Conservation (phyloP, 2,329 filamentous ascomycete genomes). For the Calonectria pseudoreteaudii region DNA sequence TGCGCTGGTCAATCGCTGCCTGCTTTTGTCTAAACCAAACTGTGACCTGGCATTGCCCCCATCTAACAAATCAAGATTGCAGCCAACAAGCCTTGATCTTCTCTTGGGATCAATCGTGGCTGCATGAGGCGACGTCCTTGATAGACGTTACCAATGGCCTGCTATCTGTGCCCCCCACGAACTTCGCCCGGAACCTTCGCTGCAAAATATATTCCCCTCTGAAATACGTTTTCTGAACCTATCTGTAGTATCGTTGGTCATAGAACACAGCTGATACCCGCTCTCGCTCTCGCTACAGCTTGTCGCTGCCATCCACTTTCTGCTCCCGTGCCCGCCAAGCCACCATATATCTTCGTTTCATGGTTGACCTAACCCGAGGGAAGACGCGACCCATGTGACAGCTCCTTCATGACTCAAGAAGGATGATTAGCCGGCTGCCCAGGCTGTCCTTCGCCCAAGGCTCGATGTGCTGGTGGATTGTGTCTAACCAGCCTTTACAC, state of each 20-base stretch:
- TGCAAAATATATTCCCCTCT: background rate
- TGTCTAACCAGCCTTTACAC: background rate
- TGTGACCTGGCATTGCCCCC: background rate
- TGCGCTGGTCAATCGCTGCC: background rate
- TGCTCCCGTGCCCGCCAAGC: background rate
- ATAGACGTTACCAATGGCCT: background rate
- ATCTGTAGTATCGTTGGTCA: background rate
- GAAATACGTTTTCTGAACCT: background rate
- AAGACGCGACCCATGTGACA: background rate
- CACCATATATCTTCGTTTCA: background rate
- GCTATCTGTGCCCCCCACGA: background rate
- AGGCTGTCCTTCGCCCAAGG: background rate
- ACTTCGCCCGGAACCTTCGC: background rate
- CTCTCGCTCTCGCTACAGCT: background rate
- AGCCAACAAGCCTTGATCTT: background rate
- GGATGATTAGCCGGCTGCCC: background rate
- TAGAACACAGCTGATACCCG: background rate
- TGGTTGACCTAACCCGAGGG: background rate
- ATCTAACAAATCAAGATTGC: background rate
- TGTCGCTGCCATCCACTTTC: background rate
- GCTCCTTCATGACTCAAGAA: background rate
- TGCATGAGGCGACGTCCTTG: background rate
- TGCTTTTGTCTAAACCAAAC: background rate
- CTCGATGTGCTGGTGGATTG: background rate
- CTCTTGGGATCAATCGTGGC: background rate